These are phyloP conservation scores for Capsicum pubescens DNA, from an alignment of 257 asterid species.

Conservation along the genomic window DNA sequence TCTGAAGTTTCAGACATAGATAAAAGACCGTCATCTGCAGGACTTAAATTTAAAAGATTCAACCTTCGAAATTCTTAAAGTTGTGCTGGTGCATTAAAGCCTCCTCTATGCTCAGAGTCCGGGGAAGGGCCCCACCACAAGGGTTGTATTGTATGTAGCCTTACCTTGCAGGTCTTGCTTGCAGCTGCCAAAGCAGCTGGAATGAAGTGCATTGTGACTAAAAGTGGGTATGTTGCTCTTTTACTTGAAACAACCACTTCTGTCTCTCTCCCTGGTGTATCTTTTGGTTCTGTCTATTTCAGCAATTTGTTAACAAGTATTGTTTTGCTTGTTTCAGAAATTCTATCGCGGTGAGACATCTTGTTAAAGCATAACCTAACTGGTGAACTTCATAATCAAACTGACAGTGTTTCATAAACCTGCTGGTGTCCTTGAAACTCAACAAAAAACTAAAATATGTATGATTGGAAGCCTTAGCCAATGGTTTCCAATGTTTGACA, in stretches of 20 bases:
- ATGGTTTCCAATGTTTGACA: neutral
- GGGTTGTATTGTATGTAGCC: too few species aligned
- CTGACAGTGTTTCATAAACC: neutral
- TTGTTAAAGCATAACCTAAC: neutral
- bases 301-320: neutral
- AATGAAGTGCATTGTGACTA: slow-evolving; percentile 88
- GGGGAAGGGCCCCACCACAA: too few species aligned
- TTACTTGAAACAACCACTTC: neutral
- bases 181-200: slow-evolving; percentile 99
- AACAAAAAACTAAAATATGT: neutral
- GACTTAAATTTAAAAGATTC: too few species aligned
- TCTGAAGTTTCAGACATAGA: too few species aligned
- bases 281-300: neutral
- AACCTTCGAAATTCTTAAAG: too few species aligned
- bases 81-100: too few species aligned
- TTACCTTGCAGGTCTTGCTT: slow-evolving; percentile 61
- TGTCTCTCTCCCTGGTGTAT: slow-evolving; percentile 7
- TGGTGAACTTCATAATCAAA: neutral
- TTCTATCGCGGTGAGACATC: neutral
- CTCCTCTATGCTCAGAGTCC: too few species aligned
- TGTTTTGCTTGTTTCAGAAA: neutral
- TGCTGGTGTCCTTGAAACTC: neutral
- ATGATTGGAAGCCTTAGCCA: neutral
- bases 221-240: slow-evolving; percentile 76
- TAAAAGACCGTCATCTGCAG: too few species aligned